Evolutionary conservation across 2,329 filamentous ascomycete genomes (phyloP).

Genomic region (Pyrenophora seminiperda): DNA sequence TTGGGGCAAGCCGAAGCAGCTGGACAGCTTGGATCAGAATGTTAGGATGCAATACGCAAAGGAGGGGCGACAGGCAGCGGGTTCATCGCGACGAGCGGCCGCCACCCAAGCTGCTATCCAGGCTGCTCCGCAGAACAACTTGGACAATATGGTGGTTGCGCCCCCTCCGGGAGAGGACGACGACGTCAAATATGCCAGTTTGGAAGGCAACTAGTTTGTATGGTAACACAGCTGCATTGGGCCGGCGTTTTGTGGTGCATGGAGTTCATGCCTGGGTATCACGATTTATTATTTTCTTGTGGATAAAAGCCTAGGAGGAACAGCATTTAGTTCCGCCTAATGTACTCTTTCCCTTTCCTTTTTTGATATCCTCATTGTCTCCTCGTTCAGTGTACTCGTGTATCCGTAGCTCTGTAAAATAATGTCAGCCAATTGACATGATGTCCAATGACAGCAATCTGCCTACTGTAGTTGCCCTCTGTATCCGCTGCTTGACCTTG

Average conservation of each 20-base stretch:
- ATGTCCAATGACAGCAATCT: constrained; percentile 38
- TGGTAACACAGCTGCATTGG: constrained; percentile 24
- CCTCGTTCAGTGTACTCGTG: constrained; percentile 90
- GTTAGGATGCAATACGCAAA: constrained; percentile 79
- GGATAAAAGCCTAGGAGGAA: constrained; percentile 42
- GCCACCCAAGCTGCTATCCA: constrained; percentile 49
- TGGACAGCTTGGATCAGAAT: constrained; percentile 90
- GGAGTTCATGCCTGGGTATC: constrained; percentile 36
- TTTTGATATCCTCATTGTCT: constrained; percentile 89
- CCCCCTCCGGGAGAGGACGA: constrained; percentile 80
- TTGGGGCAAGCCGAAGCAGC: constrained; percentile 90
- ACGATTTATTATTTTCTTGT: constrained; percentile 31
- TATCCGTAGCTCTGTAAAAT: constrained; percentile 78
- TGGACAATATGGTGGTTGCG: constrained; percentile 61
- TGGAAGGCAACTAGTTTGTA: constrained; percentile 70
- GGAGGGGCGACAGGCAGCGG: constrained; percentile 64
- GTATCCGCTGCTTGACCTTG: constrained; percentile 68
- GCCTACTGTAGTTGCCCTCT: constrained; percentile 65
- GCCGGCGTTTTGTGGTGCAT: constrained; percentile 31
- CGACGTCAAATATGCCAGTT: constrained; percentile 81
- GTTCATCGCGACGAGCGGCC: constrained; percentile 35
- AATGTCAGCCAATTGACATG: constrained; percentile 17
- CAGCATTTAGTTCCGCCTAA: constrained; percentile 48
- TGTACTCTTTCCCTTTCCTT: constrained; percentile 54
- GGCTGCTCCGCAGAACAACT: constrained; percentile 49